These are phyloP conservation scores for Sclerotinia borealis DNA, from an alignment of 2,329 filamentous ascomycete genomes.

Conservation along the genomic window DNA sequence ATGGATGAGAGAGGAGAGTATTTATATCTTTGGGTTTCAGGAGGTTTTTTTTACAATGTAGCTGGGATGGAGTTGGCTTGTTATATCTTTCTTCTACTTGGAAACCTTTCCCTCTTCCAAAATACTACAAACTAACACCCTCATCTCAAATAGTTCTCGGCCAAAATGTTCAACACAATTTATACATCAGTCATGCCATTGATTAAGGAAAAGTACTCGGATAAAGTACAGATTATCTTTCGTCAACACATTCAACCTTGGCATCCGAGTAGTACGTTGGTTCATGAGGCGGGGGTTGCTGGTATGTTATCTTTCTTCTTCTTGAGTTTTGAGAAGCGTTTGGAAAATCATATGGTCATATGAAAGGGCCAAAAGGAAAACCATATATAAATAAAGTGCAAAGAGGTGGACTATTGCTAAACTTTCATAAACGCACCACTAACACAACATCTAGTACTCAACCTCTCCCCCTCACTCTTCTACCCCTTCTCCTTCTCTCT, in stretches of 20 bases:
- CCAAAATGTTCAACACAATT: constrained; percentile 68
- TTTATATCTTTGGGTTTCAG: too few relatives aligned
- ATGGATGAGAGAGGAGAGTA: too few relatives aligned
- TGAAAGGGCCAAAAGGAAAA: too few relatives aligned
- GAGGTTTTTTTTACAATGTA: too few relatives aligned
- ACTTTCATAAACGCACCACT: not conserved
- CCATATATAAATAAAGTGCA: too few relatives aligned
- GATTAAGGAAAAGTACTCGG: constrained; percentile 53
- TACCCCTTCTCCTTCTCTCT: constrained; percentile 62
- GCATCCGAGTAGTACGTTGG: constrained; percentile 80
- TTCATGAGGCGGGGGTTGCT: constrained; percentile 78
- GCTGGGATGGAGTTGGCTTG: too few relatives aligned
- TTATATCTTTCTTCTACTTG: not conserved
- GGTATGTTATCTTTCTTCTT: constrained; percentile 30
- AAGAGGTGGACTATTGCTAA: not conserved
- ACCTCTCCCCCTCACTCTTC: constrained; percentile 55
- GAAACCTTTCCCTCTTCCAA: not conserved
- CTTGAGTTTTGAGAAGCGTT: not conserved
- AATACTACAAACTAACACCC: not conserved
- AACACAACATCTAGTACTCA: not conserved
- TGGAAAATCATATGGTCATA: too few relatives aligned
- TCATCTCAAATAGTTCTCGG: constrained; percentile 41
- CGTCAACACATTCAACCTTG: constrained; percentile 90
- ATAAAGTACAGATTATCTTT: constrained; percentile 68
- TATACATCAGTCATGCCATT: constrained; percentile 58